Percentiles rank a stretch among this genome's conserved stretches.
phyloP scores from a whole-genome alignment of 768 basidiomycete genomes.

The Macrolepiota albuminosa region DNA sequence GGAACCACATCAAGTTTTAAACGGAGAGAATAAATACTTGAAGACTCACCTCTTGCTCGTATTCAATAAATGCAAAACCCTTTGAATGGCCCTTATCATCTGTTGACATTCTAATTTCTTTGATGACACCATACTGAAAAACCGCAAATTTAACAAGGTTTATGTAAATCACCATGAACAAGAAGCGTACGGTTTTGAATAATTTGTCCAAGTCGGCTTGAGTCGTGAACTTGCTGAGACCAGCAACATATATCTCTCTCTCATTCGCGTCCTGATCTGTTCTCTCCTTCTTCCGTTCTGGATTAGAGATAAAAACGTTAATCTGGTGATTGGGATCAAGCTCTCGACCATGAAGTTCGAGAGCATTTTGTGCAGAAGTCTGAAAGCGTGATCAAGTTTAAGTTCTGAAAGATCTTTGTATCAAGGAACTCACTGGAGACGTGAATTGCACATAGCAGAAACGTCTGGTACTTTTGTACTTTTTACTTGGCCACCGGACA shows the following conservation, averaged over 20 bases:
- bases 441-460: conserved; percentile 95
- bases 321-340: conserved; percentile 64
- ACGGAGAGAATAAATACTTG: background rate
- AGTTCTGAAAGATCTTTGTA: background rate
- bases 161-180: background rate
- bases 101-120: conserved; percentile 72
- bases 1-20: background rate
- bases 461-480: conserved; percentile 84
- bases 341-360: conserved; percentile 77
- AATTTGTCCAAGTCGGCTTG: conserved; percentile 75
- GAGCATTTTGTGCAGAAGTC: conserved; percentile 66
- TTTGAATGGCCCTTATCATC: conserved; percentile 68
- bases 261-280: conserved; percentile 84
- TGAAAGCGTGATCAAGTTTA: conserved; percentile 18
- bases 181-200: conserved; percentile 62
- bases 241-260: conserved; percentile 84
- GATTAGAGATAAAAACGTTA: conserved; percentile 85
- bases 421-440: conserved; percentile 59
- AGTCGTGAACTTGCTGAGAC: conserved; percentile 72
- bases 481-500: conserved; percentile 97
- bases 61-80: conserved; percentile 94
- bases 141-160: conserved; percentile 1
- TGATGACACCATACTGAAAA: conserved; percentile 73
- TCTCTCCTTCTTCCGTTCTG: conserved; percentile 83
- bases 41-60: conserved; percentile 65